These are phyloP conservation scores for Botrytis elliptica DNA, from an alignment of 2,329 filamentous ascomycete genomes.

Conservation along the genomic window DNA sequence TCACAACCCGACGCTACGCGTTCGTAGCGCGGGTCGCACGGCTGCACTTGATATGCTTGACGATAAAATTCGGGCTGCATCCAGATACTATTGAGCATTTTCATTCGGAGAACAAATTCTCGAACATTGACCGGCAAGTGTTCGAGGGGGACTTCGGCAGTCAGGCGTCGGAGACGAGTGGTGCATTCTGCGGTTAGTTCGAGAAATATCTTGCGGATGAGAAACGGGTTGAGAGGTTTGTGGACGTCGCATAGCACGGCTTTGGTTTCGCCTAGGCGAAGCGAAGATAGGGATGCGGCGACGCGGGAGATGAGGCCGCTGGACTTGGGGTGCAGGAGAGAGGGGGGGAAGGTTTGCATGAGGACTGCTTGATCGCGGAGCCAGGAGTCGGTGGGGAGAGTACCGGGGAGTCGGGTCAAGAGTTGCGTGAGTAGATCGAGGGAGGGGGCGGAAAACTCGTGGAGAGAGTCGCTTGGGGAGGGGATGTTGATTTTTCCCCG, in stretches of 20 bases:
- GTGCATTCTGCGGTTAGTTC: conserved; percentile 46
- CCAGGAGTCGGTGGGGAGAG: conserved; percentile 19
- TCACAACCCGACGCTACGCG: conserved; percentile 46
- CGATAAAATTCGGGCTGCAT: conserved; percentile 42
- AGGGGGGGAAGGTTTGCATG: conserved; percentile 25
- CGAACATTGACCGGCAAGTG: conserved; percentile 10
- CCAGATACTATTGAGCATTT: conserved; percentile 38
- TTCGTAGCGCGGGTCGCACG: conserved; percentile 37
- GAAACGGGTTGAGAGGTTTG: conserved; percentile 43
- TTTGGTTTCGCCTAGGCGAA: conserved; percentile 18
- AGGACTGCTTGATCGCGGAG: conserved; percentile 21
- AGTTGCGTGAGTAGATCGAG: conserved; percentile 22
- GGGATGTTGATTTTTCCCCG: background rate
- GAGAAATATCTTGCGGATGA: conserved; percentile 47
- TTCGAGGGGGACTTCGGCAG: conserved; percentile 23
- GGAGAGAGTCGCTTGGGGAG: background rate
- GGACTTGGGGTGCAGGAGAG: conserved; percentile 22
- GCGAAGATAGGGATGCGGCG: conserved; percentile 11
- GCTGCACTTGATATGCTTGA: conserved; percentile 37
- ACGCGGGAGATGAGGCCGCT: conserved; percentile 23
- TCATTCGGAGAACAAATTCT: conserved; percentile 26
- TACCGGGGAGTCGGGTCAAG: conserved; percentile 15
- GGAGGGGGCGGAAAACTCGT: conserved; percentile 3
- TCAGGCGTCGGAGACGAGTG: conserved; percentile 30
- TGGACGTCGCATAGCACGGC: conserved; percentile 46